A percentile compares a stretch with the other conserved stretches of the same genome.
Evolutionary conservation across 2,329 filamentous ascomycete genomes (phyloP).

Genomic region (Trichophyton benhamiae): DNA sequence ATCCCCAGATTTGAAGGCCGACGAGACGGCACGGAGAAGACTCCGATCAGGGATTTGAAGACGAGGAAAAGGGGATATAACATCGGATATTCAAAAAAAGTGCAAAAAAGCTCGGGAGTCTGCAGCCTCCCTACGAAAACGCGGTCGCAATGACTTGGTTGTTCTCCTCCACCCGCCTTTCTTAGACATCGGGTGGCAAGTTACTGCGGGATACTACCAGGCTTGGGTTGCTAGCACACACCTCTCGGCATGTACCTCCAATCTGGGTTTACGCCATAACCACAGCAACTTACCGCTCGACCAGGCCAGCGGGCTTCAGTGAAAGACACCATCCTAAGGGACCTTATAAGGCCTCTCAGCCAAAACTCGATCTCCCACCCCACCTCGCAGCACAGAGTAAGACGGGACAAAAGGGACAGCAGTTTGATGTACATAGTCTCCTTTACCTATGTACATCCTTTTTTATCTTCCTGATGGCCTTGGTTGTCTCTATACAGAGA

Average conservation of each 20-base stretch:
- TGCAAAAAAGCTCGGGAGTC: neutral
- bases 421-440: neutral
- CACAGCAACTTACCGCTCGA: neutral
- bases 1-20: neutral
- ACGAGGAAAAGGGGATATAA: neutral
- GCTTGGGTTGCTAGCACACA: neutral
- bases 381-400: neutral
- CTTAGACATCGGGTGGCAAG: neutral
- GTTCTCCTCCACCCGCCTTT: slow-evolving; percentile 1
- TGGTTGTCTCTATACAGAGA: neutral
- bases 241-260: neutral
- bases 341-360: neutral
- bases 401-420: neutral
- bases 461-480: neutral
- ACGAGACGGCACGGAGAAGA: neutral
- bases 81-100: neutral
- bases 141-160: slow-evolving; percentile 4
- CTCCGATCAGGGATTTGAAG: neutral
- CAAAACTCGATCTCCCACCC: neutral
- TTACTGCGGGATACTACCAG: neutral
- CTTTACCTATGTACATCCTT: neutral
- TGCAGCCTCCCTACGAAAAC: neutral
- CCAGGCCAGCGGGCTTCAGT: slow-evolving; percentile 1
- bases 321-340: neutral
- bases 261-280: neutral